phyloP scores from a whole-genome alignment of 768 basidiomycete species.

The Cantharellus anzutake region DNA sequence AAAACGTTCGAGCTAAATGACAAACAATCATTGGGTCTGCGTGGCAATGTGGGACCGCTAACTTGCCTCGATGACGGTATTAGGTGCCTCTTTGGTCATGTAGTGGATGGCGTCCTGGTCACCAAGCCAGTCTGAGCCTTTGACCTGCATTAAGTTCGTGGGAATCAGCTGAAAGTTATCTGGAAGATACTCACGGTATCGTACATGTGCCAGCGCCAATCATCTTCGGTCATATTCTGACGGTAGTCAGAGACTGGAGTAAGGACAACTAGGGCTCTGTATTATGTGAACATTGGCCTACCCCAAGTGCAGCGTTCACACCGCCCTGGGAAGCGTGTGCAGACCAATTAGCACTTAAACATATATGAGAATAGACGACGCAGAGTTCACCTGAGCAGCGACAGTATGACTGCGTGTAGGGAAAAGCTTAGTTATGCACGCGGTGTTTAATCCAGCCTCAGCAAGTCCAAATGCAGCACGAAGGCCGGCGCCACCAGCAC shows the following conservation, averaged over 20 bases:
- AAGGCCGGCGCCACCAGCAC: slow-evolving; percentile 95
- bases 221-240: slow-evolving; percentile 97
- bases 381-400: slow-evolving; percentile 63
- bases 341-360: background rate
- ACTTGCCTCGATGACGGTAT: slow-evolving; percentile 75
- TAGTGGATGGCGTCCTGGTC: slow-evolving; percentile 99
- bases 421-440: slow-evolving; percentile 98
- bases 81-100: slow-evolving; percentile 96
- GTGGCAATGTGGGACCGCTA: too few relatives aligned
- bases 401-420: slow-evolving; percentile 98
- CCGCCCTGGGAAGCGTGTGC: slow-evolving; percentile 42
- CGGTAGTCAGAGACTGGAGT: background rate
- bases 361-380: background rate
- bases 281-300: slow-evolving; percentile 14
- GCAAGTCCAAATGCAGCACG: slow-evolving; percentile 97
- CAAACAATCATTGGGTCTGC: too few relatives aligned
- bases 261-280: background rate
- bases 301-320: slow-evolving; percentile 93
- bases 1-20: slow-evolving; percentile 78
- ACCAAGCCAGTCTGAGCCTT: slow-evolving; percentile 99
- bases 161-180: background rate
- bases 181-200: slow-evolving; percentile 47
- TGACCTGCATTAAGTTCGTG: slow-evolving; percentile 36
- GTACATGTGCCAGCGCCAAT: slow-evolving; percentile 99
- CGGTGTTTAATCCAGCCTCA: slow-evolving; percentile 95